Evolutionary conservation across 257 asterid species (phyloP), one percentile per base, ranked within the genome.

Genomic region (Solanum phureja): DNA sequence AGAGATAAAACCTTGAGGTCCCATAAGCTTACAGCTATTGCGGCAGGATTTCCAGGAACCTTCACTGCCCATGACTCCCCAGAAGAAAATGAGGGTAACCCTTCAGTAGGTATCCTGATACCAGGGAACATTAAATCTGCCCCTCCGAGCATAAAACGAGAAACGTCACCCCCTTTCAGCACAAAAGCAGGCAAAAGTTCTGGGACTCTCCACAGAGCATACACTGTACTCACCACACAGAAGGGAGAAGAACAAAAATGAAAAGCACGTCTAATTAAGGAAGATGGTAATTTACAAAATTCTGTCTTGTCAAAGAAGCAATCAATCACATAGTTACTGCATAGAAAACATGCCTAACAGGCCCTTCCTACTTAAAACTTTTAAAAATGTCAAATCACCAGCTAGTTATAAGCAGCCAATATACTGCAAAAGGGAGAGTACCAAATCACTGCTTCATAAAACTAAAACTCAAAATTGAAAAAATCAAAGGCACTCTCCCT

Each of bases 51-150:
- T 29, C 98, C 98, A 76, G 99, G 99, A 91, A 97, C 98, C 91
- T 92, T 94, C 84, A 97, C 98, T 27, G 98, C 91, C 99, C 99
- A 95, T 71, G 90, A 92, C 90, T 97, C 98, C 84, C 98, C 98
- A 86, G 98, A 91, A 86, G 92, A 93, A 92, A 97, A 95, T 52
- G 94, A 90, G 21, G 96, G 98, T 87, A 94, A 92, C 85, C 99
- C 99, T 86, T 97, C 98, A 18, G 88, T 88, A 58, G 96, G 95
- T 88, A 97, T 87, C 71, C 56, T 89, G 87, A 97, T 93, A 85
- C 99, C 99, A 81, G 99, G 99, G 87, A 97, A 95, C 99, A 97
- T 97, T 92, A 97, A 93, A 89, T 97, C 99, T 24, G 99, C 99
- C 88, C 99, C 99, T 69, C 99, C 99, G 88, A 97, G 93, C 86